Conservation (phyloP, 2,329 filamentous ascomycete species). For the Neocatenulostroma microsporum region DNA sequence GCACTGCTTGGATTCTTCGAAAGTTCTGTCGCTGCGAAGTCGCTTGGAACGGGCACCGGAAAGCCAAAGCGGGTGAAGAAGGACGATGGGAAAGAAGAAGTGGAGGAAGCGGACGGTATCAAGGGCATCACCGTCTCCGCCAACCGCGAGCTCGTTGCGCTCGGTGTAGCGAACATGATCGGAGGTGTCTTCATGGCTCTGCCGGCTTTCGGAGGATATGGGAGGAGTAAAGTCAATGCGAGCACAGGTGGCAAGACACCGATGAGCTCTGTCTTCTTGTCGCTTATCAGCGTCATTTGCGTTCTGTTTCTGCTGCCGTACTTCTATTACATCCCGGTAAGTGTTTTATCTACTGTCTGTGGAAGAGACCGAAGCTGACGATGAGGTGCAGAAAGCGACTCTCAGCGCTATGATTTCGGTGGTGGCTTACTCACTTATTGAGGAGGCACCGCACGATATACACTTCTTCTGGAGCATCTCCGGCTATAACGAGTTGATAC, state of each 20-base stretch:
- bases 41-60: slow-evolving; percentile 54
- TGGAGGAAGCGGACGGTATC: slow-evolving; percentile 46
- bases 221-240: slow-evolving; percentile 88
- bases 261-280: slow-evolving; percentile 85
- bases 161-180: slow-evolving; percentile 84
- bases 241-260: slow-evolving; percentile 86
- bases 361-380: neutral
- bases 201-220: slow-evolving; percentile 92
- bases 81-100: slow-evolving; percentile 23
- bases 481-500: slow-evolving; percentile 74
- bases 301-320: slow-evolving; percentile 78
- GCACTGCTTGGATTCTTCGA: slow-evolving; percentile 97
- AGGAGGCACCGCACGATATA: slow-evolving; percentile 90
- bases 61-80: slow-evolving; percentile 44
- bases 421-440: slow-evolving; percentile 87
- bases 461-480: slow-evolving; percentile 78
- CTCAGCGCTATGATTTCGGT: slow-evolving; percentile 91
- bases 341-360: slow-evolving; percentile 32
- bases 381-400: slow-evolving; percentile 65
- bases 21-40: slow-evolving; percentile 91
- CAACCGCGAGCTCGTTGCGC: slow-evolving; percentile 85
- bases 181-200: slow-evolving; percentile 88
- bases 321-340: slow-evolving; percentile 90
- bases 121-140: slow-evolving; percentile 76
- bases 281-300: slow-evolving; percentile 70